A percentile compares a stretch with the other conserved stretches of the same genome.
Conservation (phyloP, 495 filamentous ascomycete species). For the Rostrohypoxylon terebratum region DNA sequence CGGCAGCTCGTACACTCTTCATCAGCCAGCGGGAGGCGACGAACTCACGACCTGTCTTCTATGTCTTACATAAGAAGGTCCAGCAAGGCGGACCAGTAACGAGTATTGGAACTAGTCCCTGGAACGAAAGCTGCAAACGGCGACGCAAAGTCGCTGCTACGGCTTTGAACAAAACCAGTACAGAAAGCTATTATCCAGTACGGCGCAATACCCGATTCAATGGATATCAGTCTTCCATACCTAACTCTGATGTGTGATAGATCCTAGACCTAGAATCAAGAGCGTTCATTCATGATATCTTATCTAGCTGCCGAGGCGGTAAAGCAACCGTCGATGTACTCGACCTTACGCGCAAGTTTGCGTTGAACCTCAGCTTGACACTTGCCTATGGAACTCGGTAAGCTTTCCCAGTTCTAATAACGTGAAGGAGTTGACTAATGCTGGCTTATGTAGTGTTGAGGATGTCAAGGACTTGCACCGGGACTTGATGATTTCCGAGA, state of each 20-base stretch:
- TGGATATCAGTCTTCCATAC: neutral
- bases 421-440: neutral
- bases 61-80: conserved; percentile 79
- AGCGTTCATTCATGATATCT: conserved; percentile 73
- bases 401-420: neutral
- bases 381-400: conserved; percentile 72
- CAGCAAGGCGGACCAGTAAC: conserved; percentile 69
- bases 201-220: neutral
- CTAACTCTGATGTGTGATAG: neutral
- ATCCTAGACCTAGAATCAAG: conserved; percentile 77
- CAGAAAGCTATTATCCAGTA: conserved; percentile 74
- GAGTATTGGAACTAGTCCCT: conserved; percentile 80
- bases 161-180: conserved; percentile 75
- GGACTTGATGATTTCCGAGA: conserved; percentile 70
- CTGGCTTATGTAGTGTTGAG: conserved; percentile 53
- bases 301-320: conserved; percentile 68
- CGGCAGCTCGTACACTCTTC: conserved; percentile 75
- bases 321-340: conserved; percentile 71
- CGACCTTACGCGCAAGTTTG: conserved; percentile 74
- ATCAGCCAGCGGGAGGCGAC: conserved; percentile 76
- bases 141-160: conserved; percentile 78
- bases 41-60: conserved; percentile 77
- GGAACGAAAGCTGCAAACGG: conserved; percentile 78
- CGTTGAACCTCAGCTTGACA: conserved; percentile 73
- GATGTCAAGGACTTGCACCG: conserved; percentile 63